Conservation (phyloP, 2,329 filamentous ascomycete genomes). For the Fusarium sp. region DNA sequence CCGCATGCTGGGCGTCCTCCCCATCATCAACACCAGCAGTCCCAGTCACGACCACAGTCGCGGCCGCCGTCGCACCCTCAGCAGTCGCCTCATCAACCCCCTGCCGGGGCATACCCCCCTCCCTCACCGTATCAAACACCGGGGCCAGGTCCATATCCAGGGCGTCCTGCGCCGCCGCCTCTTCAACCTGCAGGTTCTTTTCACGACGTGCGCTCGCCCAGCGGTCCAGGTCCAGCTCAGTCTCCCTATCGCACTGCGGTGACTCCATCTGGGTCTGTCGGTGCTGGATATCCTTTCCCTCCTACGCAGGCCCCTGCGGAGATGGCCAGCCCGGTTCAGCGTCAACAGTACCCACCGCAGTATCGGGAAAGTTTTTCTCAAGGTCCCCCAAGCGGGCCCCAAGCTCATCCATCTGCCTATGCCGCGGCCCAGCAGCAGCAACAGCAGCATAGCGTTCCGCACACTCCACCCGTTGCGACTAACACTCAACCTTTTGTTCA, state of each 20-base stretch:
- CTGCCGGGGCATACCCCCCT: constrained; percentile 50
- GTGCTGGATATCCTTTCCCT: constrained; percentile 61
- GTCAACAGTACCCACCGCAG: constrained; percentile 59
- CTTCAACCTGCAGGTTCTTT: constrained; percentile 56
- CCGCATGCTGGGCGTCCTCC: constrained; percentile 44
- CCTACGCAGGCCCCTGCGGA: constrained; percentile 55
- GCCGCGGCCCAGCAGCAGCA: constrained; percentile 49
- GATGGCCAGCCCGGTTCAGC: constrained; percentile 59
- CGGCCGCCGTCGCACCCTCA: constrained; percentile 48
- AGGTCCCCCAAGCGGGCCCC: constrained; percentile 38
- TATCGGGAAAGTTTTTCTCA: constrained; percentile 59
- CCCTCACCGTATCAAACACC: constrained; percentile 51
- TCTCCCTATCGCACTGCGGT: constrained; percentile 60
- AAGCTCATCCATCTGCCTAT: constrained; percentile 35
- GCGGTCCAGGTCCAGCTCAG: constrained; percentile 53
- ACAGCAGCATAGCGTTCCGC: constrained; percentile 51
- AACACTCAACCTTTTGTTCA: constrained; percentile 54
- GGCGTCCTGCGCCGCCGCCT: constrained; percentile 54
- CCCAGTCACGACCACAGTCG: constrained; percentile 47
- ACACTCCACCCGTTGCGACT: constrained; percentile 58
- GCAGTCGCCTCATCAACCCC: constrained; percentile 43
- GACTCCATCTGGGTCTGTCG: constrained; percentile 53
- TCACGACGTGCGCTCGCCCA: constrained; percentile 61
- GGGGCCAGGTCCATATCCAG: constrained; percentile 54
- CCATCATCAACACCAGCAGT: constrained; percentile 36